These are phyloP conservation scores for Melastoma malabathricum DNA, from an alignment of 345 rosid genomes.

Conservation along the genomic window DNA sequence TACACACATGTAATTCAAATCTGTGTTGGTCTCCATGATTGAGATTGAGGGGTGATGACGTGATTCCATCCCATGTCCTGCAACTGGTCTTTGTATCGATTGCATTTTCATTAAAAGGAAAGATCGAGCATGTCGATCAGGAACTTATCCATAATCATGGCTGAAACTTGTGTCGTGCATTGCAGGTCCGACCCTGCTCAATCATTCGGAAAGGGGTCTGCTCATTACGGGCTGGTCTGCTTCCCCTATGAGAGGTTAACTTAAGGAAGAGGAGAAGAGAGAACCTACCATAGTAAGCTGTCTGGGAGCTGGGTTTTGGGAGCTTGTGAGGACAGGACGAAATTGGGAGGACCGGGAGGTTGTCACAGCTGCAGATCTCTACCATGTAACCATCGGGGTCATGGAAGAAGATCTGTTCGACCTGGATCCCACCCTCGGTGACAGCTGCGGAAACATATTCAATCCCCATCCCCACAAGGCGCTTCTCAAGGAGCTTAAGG, in stretches of 20 bases:
- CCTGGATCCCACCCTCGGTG: slow-evolving; percentile 31
- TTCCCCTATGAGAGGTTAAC: too few relatives aligned
- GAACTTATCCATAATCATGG: slow-evolving; percentile 44
- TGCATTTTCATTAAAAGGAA: too few relatives aligned
- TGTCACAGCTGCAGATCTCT: slow-evolving; percentile 26
- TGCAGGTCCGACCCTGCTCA: too few relatives aligned
- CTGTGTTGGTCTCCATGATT: too few relatives aligned
- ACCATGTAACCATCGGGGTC: slow-evolving; percentile 38
- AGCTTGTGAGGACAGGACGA: slow-evolving; percentile 31
- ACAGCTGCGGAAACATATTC: slow-evolving; percentile 30
- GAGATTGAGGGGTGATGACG: too few relatives aligned
- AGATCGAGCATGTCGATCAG: slow-evolving; percentile 24
- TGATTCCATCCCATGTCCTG: too few relatives aligned
- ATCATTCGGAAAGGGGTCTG: too few relatives aligned
- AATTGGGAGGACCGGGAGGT: slow-evolving; percentile 30
- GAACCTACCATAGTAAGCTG: slow-evolving; percentile 9
- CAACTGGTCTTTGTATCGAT: not conserved
- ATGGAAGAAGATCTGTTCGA: slow-evolving; percentile 41
- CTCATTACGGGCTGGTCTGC: too few relatives aligned
- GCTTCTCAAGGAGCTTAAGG: slow-evolving; percentile 16
- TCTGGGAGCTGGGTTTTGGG: slow-evolving; percentile 16
- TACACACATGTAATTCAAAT: too few relatives aligned
- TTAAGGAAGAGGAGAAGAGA: too few relatives aligned
- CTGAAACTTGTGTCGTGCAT: slow-evolving; percentile 18
- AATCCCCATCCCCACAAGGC: slow-evolving; percentile 20